These are phyloP conservation scores for Lentinula detonsa DNA, from an alignment of 768 basidiomycete genomes.

Conservation along the genomic window DNA sequence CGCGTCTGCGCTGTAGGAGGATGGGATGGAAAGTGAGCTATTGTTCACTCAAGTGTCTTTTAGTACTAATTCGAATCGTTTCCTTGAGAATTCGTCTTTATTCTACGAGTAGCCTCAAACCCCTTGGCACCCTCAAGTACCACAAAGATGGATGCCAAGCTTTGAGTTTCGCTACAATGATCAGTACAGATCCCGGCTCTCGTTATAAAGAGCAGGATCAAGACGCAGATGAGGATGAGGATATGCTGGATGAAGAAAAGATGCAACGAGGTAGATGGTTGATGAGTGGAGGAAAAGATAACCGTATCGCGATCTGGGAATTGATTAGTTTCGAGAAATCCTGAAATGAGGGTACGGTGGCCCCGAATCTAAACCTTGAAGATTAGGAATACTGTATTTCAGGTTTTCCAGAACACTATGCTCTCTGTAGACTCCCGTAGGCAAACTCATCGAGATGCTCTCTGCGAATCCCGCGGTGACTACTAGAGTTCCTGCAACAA, in stretches of 20 bases:
- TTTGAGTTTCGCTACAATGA: slow-evolving; percentile 56
- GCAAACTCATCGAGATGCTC: no score
- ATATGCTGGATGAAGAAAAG: slow-evolving; percentile 38
- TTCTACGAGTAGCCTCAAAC: slow-evolving; percentile 72
- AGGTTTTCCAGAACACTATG: no score
- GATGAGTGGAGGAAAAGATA: slow-evolving; percentile 59
- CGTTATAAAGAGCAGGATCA: slow-evolving; percentile 25
- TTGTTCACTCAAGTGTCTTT: neutral
- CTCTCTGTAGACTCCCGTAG: no score
- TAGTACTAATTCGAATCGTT: neutral
- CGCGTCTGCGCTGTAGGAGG: slow-evolving; percentile 83
- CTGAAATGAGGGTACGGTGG: neutral
- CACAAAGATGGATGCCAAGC: slow-evolving; percentile 78
- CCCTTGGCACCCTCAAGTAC: slow-evolving; percentile 78
- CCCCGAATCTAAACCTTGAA: no score
- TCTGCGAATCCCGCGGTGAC: no score
- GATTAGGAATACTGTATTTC: no score
- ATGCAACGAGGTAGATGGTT: slow-evolving; percentile 54
- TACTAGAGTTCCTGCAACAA: no score
- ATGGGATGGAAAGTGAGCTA: slow-evolving; percentile 86
- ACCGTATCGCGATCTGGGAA: slow-evolving; percentile 67
- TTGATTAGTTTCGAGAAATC: slow-evolving; percentile 44
- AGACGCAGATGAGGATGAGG: slow-evolving; percentile 41
- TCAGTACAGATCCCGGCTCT: slow-evolving; percentile 10
- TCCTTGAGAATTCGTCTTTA: slow-evolving; percentile 67